phyloP scores from a whole-genome alignment of 805 yeast genomes.

The Blastobotrys terrestris region DNA sequence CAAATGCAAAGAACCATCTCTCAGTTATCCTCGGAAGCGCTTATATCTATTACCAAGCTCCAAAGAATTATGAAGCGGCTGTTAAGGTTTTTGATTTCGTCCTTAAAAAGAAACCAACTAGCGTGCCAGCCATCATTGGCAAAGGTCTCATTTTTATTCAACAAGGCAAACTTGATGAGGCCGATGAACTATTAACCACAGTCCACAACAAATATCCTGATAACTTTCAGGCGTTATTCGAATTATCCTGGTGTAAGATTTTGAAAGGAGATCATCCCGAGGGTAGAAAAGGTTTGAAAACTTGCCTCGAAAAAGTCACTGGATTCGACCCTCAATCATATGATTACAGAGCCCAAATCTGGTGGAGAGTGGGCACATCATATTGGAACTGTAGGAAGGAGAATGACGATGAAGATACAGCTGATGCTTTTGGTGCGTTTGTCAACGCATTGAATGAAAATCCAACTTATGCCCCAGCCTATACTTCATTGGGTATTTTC shows the following conservation, averaged over 20 bases:
- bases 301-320: constrained; percentile 38
- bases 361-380: constrained; percentile 73
- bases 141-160: constrained; percentile 74
- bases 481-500: constrained; percentile 72
- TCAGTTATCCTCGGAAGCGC: constrained; percentile 64
- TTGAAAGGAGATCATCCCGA: constrained; percentile 41
- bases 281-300: constrained; percentile 49
- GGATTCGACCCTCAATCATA: constrained; percentile 49
- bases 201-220: constrained; percentile 47
- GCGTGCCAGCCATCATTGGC: constrained; percentile 67
- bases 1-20: constrained; percentile 50
- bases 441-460: constrained; percentile 54
- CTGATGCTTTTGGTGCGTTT: constrained; percentile 51
- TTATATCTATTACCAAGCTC: constrained; percentile 83
- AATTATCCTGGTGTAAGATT: constrained; percentile 73
- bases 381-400: constrained; percentile 34
- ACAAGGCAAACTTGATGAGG: constrained; percentile 49
- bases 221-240: constrained; percentile 55
- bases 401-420: constrained; percentile 27
- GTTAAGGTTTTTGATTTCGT: constrained; percentile 61
- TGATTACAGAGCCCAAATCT: constrained; percentile 51
- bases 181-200: constrained; percentile 45
- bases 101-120: constrained; percentile 39
- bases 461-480: constrained; percentile 68
- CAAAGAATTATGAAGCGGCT: constrained; percentile 77